Conservation (phyloP, 805 yeast genomes). For the Cyberlindnera nakhonratchasimensis region DNA sequence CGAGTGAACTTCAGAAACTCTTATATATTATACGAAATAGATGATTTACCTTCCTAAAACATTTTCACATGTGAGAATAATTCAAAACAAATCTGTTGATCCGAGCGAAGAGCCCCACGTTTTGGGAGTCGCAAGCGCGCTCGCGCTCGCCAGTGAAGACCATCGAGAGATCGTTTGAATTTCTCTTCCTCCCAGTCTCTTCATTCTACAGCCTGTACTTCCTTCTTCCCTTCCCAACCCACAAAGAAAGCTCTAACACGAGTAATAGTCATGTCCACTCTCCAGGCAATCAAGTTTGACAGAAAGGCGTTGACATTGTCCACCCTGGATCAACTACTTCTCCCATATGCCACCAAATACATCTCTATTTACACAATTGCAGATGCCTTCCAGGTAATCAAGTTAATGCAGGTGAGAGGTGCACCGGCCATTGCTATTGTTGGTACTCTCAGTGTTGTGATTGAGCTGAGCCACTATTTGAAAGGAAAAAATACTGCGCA, state of each 20-base stretch:
- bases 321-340: conserved; percentile 74
- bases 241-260: too few relatives aligned
- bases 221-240: too few relatives aligned
- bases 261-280: conserved; percentile 32
- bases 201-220: too few relatives aligned
- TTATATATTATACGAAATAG: not conserved
- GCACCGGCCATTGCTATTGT: conserved; percentile 99
- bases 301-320: conserved; percentile 42
- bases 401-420: conserved; percentile 91
- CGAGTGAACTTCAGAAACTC: conserved; percentile 6
- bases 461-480: conserved; percentile 50
- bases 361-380: conserved; percentile 57
- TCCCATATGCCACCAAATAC: conserved; percentile 78
- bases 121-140: too few relatives aligned
- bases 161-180: too few relatives aligned
- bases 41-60: not conserved
- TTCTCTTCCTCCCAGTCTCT: too few relatives aligned
- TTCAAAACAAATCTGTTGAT: too few relatives aligned
- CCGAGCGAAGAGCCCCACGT: too few relatives aligned
- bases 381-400: conserved; percentile 81
- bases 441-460: conserved; percentile 77
- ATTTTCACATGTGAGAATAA: not conserved
- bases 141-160: too few relatives aligned
- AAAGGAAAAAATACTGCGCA: conserved; percentile 28
- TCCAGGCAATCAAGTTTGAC: conserved; percentile 70